Conservation (phyloP, 139 green algal genomes). For the Chlorella sorokiniana region DNA sequence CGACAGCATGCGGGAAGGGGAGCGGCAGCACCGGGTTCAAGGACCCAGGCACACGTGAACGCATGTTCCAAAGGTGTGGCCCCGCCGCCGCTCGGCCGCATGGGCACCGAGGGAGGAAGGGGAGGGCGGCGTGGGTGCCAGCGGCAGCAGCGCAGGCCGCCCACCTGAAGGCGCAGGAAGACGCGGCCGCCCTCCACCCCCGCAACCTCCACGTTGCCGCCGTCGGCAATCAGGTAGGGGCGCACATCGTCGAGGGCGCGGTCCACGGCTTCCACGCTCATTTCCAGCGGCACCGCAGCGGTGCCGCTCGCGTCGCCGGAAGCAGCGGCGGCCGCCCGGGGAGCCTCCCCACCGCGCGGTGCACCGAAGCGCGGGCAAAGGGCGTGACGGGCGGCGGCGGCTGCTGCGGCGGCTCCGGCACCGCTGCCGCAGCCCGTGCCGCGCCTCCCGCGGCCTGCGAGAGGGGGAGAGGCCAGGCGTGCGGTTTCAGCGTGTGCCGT, state of each 20-base stretch:
- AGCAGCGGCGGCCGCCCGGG: background rate
- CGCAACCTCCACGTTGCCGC: slow-evolving; percentile 91
- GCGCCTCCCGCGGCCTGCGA: background rate
- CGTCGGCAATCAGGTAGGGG: slow-evolving; percentile 94
- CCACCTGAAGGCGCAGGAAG: slow-evolving; percentile 68
- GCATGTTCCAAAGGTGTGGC: too few species aligned
- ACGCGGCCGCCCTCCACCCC: slow-evolving; percentile 77
- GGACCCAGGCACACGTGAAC: too few species aligned
- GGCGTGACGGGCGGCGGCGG: slow-evolving; percentile 66
- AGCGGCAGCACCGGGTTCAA: too few species aligned
- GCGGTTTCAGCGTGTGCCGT: too few species aligned
- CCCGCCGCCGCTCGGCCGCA: too few species aligned
- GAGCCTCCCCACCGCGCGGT: slow-evolving; percentile 64
- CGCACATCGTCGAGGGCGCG: slow-evolving; percentile 82
- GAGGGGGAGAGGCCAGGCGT: too few species aligned
- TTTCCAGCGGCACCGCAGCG: background rate
- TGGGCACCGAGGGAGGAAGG: background rate
- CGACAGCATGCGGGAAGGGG: too few species aligned
- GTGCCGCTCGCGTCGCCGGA: slow-evolving; percentile 2
- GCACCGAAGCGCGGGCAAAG: slow-evolving; percentile 69
- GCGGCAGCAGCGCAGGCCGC: background rate
- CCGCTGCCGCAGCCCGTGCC: background rate
- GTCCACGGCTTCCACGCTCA: slow-evolving; percentile 68
- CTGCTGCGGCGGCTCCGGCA: background rate
- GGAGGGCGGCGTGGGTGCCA: background rate